These are phyloP conservation scores for Begonia masoniana DNA, from an alignment of 306 rosid species.

Conservation along the genomic window DNA sequence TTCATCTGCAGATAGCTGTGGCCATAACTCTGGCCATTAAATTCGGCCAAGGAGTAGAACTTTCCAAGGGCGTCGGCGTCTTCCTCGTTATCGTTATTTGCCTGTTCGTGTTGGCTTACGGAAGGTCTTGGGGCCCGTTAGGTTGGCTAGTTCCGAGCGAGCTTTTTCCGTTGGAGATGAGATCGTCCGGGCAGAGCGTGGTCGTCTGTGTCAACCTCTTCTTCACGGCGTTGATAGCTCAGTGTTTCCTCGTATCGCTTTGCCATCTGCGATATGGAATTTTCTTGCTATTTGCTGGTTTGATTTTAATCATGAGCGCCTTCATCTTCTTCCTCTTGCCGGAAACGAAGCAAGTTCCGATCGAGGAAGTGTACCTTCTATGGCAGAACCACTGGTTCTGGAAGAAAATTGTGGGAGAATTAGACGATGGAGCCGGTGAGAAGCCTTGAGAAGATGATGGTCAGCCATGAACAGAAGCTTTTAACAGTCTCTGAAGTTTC, in stretches of 20 bases:
- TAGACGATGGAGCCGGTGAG: slow-evolving; percentile 14
- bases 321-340: slow-evolving; percentile 83
- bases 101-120: slow-evolving; percentile 84
- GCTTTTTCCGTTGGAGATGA: slow-evolving; percentile 80
- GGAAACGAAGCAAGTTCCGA: slow-evolving; percentile 88
- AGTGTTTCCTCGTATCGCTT: slow-evolving; percentile 58
- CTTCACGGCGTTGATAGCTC: slow-evolving; percentile 88
- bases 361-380: slow-evolving; percentile 79
- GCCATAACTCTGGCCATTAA: slow-evolving; percentile 51
- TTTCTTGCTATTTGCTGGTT: slow-evolving; percentile 61
- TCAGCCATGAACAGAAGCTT: slow-evolving; percentile 5
- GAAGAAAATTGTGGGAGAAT: slow-evolving; percentile 38
- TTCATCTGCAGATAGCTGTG: slow-evolving; percentile 41
- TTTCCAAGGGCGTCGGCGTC: slow-evolving; percentile 44
- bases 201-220: slow-evolving; percentile 90
- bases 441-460: slow-evolving; percentile 7
- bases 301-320: slow-evolving; percentile 58
- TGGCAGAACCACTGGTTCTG: slow-evolving; percentile 85
- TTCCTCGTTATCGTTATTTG: slow-evolving; percentile 65
- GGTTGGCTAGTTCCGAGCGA: slow-evolving; percentile 98
- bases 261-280: slow-evolving; percentile 88
- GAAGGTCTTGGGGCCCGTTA: slow-evolving; percentile 97
- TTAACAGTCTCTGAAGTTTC: slow-evolving; percentile 8
- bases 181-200: slow-evolving; percentile 91
- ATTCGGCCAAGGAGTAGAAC: slow-evolving; percentile 65